Conservation (phyloP, 805 yeast genomes). For the Metschnikowia cerradonensis region DNA sequence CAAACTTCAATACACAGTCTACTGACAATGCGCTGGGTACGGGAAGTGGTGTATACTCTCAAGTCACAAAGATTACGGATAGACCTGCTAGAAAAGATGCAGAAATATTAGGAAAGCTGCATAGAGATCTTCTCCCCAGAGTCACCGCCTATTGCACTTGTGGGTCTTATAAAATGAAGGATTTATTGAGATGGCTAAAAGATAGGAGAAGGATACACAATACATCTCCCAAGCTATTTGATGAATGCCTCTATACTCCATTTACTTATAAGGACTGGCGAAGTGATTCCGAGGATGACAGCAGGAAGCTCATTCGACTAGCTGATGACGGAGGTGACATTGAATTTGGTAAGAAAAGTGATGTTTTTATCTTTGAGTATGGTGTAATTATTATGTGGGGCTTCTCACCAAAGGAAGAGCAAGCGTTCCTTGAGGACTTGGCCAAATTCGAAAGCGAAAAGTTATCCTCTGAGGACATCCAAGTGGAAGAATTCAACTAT, state of each 20-base stretch:
- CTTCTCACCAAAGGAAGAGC: conserved; percentile 77
- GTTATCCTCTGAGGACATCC: conserved; percentile 86
- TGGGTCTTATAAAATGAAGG: conserved; percentile 86
- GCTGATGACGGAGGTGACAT: conserved; percentile 96
- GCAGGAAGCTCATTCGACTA: conserved; percentile 50
- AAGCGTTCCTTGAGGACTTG: conserved; percentile 72
- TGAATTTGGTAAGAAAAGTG: conserved; percentile 76
- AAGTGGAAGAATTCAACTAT: conserved; percentile 91
- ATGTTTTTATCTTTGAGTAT: conserved; percentile 86
- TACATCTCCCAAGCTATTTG: conserved; percentile 82
- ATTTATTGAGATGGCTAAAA: conserved; percentile 76
- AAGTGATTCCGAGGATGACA: conserved; percentile 40
- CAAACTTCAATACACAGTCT: conserved; percentile 20
- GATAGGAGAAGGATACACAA: conserved; percentile 71
- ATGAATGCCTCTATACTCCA: conserved; percentile 92
- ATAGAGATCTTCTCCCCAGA: conserved; percentile 79
- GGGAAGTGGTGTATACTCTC: conserved; percentile 64
- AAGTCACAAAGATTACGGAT: conserved; percentile 78
- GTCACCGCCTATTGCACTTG: conserved; percentile 97
- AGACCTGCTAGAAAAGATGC: conserved; percentile 91
- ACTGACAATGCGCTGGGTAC: conserved; percentile 32
- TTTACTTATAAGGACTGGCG: conserved; percentile 81
- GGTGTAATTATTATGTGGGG: conserved; percentile 99
- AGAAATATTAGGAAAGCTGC: conserved; percentile 83
- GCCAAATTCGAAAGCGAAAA: conserved; percentile 93